These are phyloP conservation scores for Backusella westeae DNA, from an alignment of 192 early-diverging fungal genomes.

Conservation along the genomic window DNA sequence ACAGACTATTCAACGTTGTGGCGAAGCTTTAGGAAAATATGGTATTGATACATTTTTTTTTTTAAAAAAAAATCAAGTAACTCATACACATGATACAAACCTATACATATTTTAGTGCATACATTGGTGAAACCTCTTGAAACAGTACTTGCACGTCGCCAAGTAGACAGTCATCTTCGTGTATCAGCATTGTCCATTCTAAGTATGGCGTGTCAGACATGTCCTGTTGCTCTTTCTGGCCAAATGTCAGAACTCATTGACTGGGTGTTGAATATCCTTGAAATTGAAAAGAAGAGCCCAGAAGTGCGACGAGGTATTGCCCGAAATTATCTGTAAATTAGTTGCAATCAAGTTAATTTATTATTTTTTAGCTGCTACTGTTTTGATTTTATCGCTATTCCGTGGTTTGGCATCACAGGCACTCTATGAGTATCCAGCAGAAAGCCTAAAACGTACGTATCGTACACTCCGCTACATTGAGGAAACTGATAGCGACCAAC, in stretches of 20 bases:
- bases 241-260: constrained; percentile 66
- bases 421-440: constrained; percentile 53
- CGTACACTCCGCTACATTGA: constrained; percentile 60
- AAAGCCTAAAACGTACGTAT: constrained; percentile 56
- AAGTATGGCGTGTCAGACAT: constrained; percentile 65
- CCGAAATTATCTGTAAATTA: neutral
- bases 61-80: neutral
- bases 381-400: constrained; percentile 66
- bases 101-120: constrained; percentile 32
- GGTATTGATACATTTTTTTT: constrained; percentile 10
- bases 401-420: constrained; percentile 62
- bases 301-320: constrained; percentile 63
- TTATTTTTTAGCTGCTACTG: constrained; percentile 58
- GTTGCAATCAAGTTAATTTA: constrained; percentile 2
- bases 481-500: constrained; percentile 66
- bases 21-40: constrained; percentile 79
- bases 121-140: constrained; percentile 35
- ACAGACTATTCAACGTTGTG: constrained; percentile 82
- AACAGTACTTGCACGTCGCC: constrained; percentile 25
- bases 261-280: constrained; percentile 67
- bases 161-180: constrained; percentile 35
- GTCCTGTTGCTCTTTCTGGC: constrained; percentile 64
- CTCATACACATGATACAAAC: neutral
- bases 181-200: constrained; percentile 69
- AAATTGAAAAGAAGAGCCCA: constrained; percentile 51